Evolutionary conservation across 192 early-diverging fungal species (phyloP), one percentile per base, ranked within the genome.

Genomic region (Backusella parvicylindrica): DNA sequence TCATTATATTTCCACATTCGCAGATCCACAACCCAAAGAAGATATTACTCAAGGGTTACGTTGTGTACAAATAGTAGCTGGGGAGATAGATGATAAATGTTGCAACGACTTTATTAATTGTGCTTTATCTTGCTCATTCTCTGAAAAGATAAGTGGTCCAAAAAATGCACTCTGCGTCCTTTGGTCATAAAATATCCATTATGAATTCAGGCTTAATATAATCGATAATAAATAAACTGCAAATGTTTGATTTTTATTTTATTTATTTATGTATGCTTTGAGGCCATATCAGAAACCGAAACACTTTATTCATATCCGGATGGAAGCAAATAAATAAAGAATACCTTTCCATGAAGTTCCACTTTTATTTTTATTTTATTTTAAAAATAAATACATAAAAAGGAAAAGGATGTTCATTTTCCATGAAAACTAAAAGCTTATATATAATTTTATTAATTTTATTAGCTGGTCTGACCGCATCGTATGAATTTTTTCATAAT

Each of bases 11-110:
- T 66, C 53, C 1, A 38, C 21, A 5, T 73, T 64, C 15, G 75
- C 47, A 33, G 28, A 28, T 13, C 69, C 53, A 16, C 47, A 81
- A 3, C 64, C 70, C 31, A 70, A 70, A 13, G 50, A 63, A 40
- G 80, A 81, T 43, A 69, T 77, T 4, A 71, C 72, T 21, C 66
- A 65, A 9, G 75, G 67, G 18, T 43, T 71, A 12, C 72, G 71
- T 7, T 77, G 60, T 11, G 56, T 81, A 11, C 68, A 74, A 33
- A 68, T 74, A 18, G 66, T 64, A 11, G 26, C 35, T 9, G 66
- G 65, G 2, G 32, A 12, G 4, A 41, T 69, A 70, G 64, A 66
- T 26, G 77, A 79, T 47, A 28, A 31, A 23, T 63, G 47, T 32
- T 79, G 66, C 36, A 38, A 28, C 3, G 23, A 50, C 8, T 75